Conservation (phyloP, 2,329 filamentous ascomycete species). For the Lachnellula hyalina region DNA sequence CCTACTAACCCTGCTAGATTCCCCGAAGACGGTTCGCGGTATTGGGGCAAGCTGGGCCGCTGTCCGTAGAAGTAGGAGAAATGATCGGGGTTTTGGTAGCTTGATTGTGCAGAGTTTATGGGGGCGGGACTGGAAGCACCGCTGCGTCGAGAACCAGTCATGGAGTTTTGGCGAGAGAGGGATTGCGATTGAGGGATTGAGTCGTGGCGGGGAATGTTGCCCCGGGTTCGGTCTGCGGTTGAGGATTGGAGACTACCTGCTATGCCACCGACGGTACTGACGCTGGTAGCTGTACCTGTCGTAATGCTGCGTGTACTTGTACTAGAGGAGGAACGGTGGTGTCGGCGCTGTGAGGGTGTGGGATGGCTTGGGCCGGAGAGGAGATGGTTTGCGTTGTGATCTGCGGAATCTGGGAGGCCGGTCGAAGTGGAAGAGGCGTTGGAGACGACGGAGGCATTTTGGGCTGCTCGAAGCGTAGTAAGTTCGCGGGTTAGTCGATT, state of each 20-base stretch:
- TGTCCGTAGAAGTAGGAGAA: constrained; percentile 28
- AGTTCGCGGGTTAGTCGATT: constrained; percentile 91
- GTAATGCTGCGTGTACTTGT: constrained; percentile 49
- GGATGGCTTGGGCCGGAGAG: constrained; percentile 54
- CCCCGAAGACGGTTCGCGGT: constrained; percentile 24
- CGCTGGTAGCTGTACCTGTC: constrained; percentile 36
- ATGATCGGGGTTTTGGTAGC: constrained; percentile 27
- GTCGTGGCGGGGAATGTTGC: constrained; percentile 19
- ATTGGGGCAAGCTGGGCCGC: constrained; percentile 19
- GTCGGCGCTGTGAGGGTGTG: constrained; percentile 48
- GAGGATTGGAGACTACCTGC: constrained; percentile 43
- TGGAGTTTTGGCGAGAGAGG: constrained; percentile 30
- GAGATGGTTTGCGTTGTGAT: constrained; percentile 45
- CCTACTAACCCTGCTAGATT: constrained; percentile 5
- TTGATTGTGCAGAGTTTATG: constrained; percentile 16
- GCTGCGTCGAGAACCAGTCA: constrained; percentile 24
- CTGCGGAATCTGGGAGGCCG: constrained; percentile 43
- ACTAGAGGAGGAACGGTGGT: constrained; percentile 50
- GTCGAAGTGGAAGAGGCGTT: constrained; percentile 59
- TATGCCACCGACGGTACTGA: constrained; percentile 33
- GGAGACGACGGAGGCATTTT: constrained; percentile 61
- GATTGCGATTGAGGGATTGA: constrained; percentile 23
- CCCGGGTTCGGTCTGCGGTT: constrained; percentile 24
- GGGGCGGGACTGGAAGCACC: constrained; percentile 28
- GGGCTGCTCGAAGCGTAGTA: constrained; percentile 67